Percentiles rank a stretch among this genome's conserved stretches.
phyloP scores from a whole-genome alignment of 2,329 filamentous ascomycete species.

The Cladophialophora bantiana region DNA sequence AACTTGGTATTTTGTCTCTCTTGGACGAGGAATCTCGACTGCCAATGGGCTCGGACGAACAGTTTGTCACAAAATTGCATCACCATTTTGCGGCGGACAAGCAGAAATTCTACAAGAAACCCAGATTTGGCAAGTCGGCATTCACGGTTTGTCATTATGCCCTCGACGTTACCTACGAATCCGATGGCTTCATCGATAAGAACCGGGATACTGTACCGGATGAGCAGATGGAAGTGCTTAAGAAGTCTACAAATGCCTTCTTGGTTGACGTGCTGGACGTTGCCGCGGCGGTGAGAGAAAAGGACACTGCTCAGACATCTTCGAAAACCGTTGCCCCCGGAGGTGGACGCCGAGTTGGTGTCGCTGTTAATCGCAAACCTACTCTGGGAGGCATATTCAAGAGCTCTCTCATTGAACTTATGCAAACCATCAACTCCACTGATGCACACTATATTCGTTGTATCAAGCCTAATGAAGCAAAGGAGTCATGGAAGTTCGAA shows the following conservation, averaged over 20 bases:
- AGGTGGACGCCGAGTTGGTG: conserved; percentile 82
- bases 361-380: conserved; percentile 92
- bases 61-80: conserved; percentile 95
- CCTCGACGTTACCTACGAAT: conserved; percentile 97
- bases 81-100: conserved; percentile 91
- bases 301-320: conserved; percentile 72
- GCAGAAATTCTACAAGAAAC: conserved; percentile 98
- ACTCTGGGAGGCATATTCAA: conserved; percentile 99
- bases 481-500: conserved; percentile 97
- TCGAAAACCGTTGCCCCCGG: conserved; percentile 73
- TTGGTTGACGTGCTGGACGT: conserved; percentile 83
- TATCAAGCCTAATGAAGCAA: conserved; percentile 98
- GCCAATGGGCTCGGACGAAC: conserved; percentile 96
- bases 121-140: conserved; percentile 92
- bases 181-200: conserved; percentile 99
- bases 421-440: conserved; percentile 96
- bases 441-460: conserved; percentile 99
- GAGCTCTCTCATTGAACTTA: conserved; percentile 95
- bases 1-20: conserved; percentile 88
- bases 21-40: conserved; percentile 95
- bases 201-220: conserved; percentile 98
- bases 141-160: conserved; percentile 99
- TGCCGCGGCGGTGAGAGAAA: conserved; percentile 85
- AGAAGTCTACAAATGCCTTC: conserved; percentile 83
- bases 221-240: conserved; percentile 94